These are phyloP conservation scores for Ceratobasidium sp. DNA, from an alignment of 1,284 basidiomycete genomes.

Conservation along the genomic window DNA sequence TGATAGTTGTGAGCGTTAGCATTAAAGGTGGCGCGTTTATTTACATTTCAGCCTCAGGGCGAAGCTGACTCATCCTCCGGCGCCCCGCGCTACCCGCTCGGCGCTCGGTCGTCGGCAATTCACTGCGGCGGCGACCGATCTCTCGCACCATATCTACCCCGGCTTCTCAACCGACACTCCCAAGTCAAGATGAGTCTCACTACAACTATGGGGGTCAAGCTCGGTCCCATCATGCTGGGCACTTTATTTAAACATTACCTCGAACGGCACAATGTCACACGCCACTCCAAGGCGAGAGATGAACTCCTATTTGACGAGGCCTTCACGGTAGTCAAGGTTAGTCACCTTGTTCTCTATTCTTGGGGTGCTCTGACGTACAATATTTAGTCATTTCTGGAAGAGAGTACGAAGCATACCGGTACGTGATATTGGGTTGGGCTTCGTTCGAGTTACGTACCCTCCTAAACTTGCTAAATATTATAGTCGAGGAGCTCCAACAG, in stretches of 20 bases:
- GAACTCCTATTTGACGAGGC: conserved; percentile 84
- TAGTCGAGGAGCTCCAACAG: conserved; percentile 83
- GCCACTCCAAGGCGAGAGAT: conserved; percentile 63
- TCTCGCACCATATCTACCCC: background rate
- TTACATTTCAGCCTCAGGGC: too few relatives aligned
- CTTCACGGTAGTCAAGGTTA: conserved; percentile 79
- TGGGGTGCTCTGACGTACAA: background rate
- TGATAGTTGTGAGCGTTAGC: too few relatives aligned
- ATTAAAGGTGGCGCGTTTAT: too few relatives aligned
- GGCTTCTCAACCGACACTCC: background rate
- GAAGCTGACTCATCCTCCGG: too few relatives aligned
- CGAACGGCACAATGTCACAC: conserved; percentile 58
- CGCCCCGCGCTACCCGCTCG: too few relatives aligned
- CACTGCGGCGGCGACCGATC: background rate
- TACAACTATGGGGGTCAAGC: conserved; percentile 56
- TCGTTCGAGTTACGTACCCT: background rate
- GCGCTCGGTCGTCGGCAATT: too few relatives aligned
- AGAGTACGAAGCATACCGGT: conserved; percentile 52
- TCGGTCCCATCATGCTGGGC: conserved; percentile 78
- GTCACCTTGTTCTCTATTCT: conserved; percentile 42
- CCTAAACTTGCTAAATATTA: conserved; percentile 57
- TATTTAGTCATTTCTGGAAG: conserved; percentile 57
- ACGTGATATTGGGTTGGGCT: background rate
- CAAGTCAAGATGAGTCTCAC: conserved; percentile 37
- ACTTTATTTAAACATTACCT: conserved; percentile 85